Evolutionary conservation across 2,329 filamentous ascomycete species (phyloP).

Genomic region (Aureobasidium sp.): DNA sequence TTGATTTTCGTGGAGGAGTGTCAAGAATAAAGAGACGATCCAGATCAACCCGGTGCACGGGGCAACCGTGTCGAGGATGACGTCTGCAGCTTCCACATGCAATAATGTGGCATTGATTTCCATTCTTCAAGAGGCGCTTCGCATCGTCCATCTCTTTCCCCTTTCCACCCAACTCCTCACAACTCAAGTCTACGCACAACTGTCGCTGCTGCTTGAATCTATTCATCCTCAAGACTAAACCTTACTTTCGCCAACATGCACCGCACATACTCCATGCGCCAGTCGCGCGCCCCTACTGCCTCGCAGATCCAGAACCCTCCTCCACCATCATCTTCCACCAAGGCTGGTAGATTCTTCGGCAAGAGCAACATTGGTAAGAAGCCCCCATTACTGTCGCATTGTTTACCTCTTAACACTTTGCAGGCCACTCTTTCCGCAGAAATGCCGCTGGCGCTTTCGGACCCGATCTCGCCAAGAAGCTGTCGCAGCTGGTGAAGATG

Average conservation of each 20-base stretch:
- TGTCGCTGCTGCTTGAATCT: background rate
- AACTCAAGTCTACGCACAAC: background rate
- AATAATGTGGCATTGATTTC: background rate
- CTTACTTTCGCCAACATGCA: constrained; percentile 56
- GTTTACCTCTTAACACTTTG: background rate
- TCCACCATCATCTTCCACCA: constrained; percentile 84
- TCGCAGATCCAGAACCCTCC: constrained; percentile 87
- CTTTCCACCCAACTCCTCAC: background rate
- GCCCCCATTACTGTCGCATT: background rate
- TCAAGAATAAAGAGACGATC: background rate
- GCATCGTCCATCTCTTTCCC: background rate
- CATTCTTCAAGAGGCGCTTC: constrained; percentile 7
- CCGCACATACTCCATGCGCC: constrained; percentile 98
- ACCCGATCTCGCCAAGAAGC: constrained; percentile 91
- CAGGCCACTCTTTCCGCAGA: constrained; percentile 63
- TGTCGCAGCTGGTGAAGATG: constrained; percentile 98
- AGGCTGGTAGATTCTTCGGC: constrained; percentile 82
- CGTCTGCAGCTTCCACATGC: constrained; percentile 2
- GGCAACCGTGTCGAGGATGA: constrained; percentile 1
- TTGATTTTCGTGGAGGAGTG: constrained; percentile 7
- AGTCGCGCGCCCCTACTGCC: constrained; percentile 89
- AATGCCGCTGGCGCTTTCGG: constrained; percentile 70
- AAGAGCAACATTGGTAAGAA: constrained; percentile 66
- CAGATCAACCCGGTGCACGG: background rate
- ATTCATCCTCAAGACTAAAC: background rate